Conservation (phyloP, 352 stramenopile species). For the Globisporangium spinosum region DNA sequence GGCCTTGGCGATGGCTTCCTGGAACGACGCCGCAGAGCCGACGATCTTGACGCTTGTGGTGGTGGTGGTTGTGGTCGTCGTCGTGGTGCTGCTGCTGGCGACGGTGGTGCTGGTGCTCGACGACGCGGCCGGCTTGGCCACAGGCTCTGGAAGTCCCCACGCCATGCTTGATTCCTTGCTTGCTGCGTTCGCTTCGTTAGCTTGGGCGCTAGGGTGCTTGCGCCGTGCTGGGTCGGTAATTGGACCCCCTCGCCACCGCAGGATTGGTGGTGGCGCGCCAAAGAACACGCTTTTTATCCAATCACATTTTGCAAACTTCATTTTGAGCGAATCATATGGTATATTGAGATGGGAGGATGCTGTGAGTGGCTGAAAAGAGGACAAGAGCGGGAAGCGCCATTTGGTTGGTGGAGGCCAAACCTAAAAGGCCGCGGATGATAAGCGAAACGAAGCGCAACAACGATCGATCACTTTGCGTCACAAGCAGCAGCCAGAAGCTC, state of each 20-base stretch:
- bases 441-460: slow-evolving; percentile 19
- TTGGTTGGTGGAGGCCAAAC: slow-evolving; percentile 49
- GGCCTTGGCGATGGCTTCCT: slow-evolving; percentile 21
- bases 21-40: slow-evolving; percentile 16
- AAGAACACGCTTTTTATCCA: slow-evolving; percentile 33
- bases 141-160: slow-evolving; percentile 52
- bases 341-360: background rate
- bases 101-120: slow-evolving; percentile 21
- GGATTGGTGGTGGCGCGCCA: slow-evolving; percentile 42
- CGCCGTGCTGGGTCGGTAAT: slow-evolving; percentile 18
- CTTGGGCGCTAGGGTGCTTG: slow-evolving; percentile 18
- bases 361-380: slow-evolving; percentile 43
- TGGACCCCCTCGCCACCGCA: slow-evolving; percentile 19
- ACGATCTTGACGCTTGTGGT: slow-evolving; percentile 9
- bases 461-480: slow-evolving; percentile 13
- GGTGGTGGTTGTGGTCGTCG: slow-evolving; percentile 15
- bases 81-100: slow-evolving; percentile 25
- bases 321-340: slow-evolving; percentile 25
- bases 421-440: slow-evolving; percentile 17
- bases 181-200: background rate
- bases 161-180: slow-evolving; percentile 30
- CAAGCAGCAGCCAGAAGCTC: slow-evolving; percentile 8
- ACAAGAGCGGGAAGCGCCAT: slow-evolving; percentile 15
- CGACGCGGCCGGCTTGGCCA: slow-evolving; percentile 24
- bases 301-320: slow-evolving; percentile 13